Evolutionary conservation across 2,329 filamentous ascomycete genomes (phyloP).

Genomic region (Diaporthe capsici): DNA sequence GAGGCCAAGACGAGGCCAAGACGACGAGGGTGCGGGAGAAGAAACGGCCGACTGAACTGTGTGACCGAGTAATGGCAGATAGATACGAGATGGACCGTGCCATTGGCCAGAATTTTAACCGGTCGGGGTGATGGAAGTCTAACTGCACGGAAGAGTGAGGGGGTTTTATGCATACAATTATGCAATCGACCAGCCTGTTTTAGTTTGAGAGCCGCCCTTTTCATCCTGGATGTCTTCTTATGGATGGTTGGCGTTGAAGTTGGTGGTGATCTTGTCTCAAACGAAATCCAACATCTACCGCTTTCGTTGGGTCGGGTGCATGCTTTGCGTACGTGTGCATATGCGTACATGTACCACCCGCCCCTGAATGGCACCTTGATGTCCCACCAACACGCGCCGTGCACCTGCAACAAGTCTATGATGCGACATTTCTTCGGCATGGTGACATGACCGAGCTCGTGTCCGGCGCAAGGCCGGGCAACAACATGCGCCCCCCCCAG

Average conservation of each 20-base stretch:
- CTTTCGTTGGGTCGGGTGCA: not conserved
- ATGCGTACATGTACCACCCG: constrained; percentile 2
- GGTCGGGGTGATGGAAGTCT: not conserved
- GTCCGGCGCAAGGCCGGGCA: not conserved
- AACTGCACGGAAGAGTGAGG: not conserved
- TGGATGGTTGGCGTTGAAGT: not conserved
- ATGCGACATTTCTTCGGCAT: not conserved
- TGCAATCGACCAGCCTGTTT: constrained; percentile 21
- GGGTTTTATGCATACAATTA: constrained; percentile 23
- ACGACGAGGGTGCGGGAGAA: not conserved
- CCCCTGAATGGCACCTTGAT: constrained; percentile 15
- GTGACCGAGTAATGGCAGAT: not conserved
- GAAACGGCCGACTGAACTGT: not conserved
- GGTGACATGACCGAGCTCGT: constrained; percentile 12
- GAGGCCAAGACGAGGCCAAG: not conserved
- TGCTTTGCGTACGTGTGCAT: constrained; percentile 2
- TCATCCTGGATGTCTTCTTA: not conserved
- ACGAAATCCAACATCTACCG: no score
- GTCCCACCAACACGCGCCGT: not conserved
- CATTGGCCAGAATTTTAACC: constrained; percentile 22
- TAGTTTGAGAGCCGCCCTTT: not conserved
- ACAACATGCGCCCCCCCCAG: not conserved
- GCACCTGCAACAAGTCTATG: constrained; percentile 6
- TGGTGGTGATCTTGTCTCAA: not conserved
- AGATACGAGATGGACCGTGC: constrained; percentile 18